Base-by-base conservation (phyloP, 2,329 filamentous ascomycete species). In the Aspergillus candidus region DNA sequence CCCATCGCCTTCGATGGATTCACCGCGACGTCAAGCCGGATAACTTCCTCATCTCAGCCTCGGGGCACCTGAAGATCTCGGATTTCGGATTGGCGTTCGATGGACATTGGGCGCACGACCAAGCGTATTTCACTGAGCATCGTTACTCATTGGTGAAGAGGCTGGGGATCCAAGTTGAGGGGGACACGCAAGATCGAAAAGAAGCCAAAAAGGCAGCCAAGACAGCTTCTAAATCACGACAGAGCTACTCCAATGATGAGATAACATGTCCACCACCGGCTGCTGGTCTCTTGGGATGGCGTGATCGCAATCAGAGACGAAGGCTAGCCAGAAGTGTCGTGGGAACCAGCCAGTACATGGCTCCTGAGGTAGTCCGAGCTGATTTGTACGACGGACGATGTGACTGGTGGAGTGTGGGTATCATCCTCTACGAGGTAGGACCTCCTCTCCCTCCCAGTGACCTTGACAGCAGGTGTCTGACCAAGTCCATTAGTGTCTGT, bases 271-370 rank as follows among this genome's bases (percentile, higher is more conserved):
- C 61, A 12, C 53, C 54, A 6, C 57, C 57, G 6, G 52, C 58
- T 11, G 76, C 79, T 49, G 70, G 72, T 18, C 71, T 90, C 39
- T 67, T 90, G 36, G 75, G 77, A 48, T 89, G 83, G 84, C 78
- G 86, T 35, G 83, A 88, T 58, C 74, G 75, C 12, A 77, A 75
- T 49, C 78, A 84, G 18, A 84, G 82, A 53, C 81, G 88, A 32
- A 78, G 79, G 30, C 77, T 88, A 30, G 91, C 91, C 1, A 80
- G 83, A 54, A 95, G 89, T 36, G 82, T 95, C 1, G 91, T 97
- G 10, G 91, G 91, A 2, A 97, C 93, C 2, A 95, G 89, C 62
- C 91, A 96, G 62, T 97, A 97, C 71, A 97, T 96, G 93, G 91
- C 93, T 1, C 91, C 91, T 2, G 93, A 97, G 70, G 87, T 97